Conservation (phyloP, 1,284 basidiomycete species). For the Ustilago trichophora region DNA sequence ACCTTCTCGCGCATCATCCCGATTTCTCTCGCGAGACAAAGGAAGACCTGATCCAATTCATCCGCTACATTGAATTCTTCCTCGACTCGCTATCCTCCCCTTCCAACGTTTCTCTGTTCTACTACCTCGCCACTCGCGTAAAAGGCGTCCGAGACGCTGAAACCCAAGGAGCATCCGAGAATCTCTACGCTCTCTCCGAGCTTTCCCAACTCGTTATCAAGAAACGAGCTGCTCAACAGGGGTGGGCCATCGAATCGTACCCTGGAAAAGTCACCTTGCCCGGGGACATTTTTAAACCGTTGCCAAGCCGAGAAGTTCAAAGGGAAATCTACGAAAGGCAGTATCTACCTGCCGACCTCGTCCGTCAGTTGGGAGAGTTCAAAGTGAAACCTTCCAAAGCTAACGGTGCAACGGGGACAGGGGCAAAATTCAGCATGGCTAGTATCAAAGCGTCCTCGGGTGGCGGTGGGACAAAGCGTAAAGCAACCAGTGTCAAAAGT, state of each 20-base stretch:
- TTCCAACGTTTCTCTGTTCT: constrained; percentile 84
- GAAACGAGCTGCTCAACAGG: constrained; percentile 73
- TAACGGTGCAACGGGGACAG: no score
- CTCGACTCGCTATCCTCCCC: constrained; percentile 77
- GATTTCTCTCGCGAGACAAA: constrained; percentile 82
- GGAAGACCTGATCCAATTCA: constrained; percentile 72
- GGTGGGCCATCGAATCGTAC: constrained; percentile 81
- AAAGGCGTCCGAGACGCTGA: constrained; percentile 83
- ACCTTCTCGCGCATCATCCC: constrained; percentile 90
- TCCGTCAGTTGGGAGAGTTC: constrained; percentile 11
- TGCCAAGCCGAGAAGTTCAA: constrained; percentile 57
- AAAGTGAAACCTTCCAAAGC: constrained; percentile 32
- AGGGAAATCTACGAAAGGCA: constrained; percentile 38
- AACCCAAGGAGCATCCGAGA: constrained; percentile 68
- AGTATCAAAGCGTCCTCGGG: no score
- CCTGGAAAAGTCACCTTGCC: constrained; percentile 84
- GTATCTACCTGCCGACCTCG: constrained; percentile 32
- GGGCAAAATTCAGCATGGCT: no score
- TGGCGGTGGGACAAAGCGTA: not conserved
- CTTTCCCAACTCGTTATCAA: constrained; percentile 87
- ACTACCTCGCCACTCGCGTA: constrained; percentile 80
- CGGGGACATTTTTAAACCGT: constrained; percentile 76
- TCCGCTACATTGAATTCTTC: constrained; percentile 83
- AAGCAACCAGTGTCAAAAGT: not conserved
- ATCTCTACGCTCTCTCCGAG: constrained; percentile 87